Conservation (phyloP, 2,329 filamentous ascomycete species). For the Colletotrichum cordylinicola region DNA sequence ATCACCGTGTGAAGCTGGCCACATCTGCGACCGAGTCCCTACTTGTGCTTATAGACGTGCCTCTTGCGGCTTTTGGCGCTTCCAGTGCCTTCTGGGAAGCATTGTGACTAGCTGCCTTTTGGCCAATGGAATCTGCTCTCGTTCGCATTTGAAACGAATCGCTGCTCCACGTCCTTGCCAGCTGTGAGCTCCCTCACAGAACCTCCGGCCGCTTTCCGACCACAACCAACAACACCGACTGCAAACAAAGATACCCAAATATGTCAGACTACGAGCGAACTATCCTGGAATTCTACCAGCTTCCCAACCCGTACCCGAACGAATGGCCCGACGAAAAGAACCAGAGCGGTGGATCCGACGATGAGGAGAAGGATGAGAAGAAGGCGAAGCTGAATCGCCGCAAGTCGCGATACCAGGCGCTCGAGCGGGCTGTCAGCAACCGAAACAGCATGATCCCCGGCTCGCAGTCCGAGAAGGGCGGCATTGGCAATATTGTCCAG, state of each 20-base stretch:
- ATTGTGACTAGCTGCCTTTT: neutral
- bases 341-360: constrained; percentile 70
- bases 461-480: constrained; percentile 68
- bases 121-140: neutral
- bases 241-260: neutral
- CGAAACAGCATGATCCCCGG: constrained; percentile 71
- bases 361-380: constrained; percentile 52
- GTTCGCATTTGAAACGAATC: neutral
- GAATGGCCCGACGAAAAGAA: constrained; percentile 89
- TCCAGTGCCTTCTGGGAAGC: neutral
- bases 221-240: neutral
- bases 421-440: constrained; percentile 77
- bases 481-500: constrained; percentile 79
- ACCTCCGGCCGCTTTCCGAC: neutral
- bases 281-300: constrained; percentile 88
- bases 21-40: neutral
- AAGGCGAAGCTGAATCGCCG: constrained; percentile 61
- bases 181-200: constrained; percentile 3
- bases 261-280: constrained; percentile 72
- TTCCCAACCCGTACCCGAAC: constrained; percentile 77
- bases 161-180: neutral
- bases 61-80: neutral
- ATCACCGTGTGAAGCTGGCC: neutral
- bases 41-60: neutral
- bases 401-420: constrained; percentile 83